These are phyloP conservation scores for Schwanniomyces vanrijiae DNA, from an alignment of 805 yeast species.

Conservation along the genomic window DNA sequence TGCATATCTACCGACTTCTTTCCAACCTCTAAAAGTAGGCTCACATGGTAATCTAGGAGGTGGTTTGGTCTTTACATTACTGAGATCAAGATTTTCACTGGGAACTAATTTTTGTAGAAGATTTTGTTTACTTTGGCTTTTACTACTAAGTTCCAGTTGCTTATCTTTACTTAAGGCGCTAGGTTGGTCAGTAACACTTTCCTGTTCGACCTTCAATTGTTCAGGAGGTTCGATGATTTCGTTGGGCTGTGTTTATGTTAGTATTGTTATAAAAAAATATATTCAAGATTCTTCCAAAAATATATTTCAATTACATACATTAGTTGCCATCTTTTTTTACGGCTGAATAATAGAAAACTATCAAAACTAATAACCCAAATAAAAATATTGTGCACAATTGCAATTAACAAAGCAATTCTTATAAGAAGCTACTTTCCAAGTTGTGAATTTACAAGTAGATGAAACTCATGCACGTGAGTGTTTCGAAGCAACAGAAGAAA, in stretches of 20 bases:
- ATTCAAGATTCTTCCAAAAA: no score
- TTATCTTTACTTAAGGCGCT: conserved; percentile 2
- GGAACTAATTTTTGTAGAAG: conserved; percentile 19
- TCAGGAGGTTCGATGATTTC: conserved; percentile 36
- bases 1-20: conserved; percentile 87
- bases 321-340: conserved; percentile 3
- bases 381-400: not conserved
- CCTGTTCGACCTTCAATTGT: conserved; percentile 19
- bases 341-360: not conserved
- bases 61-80: conserved; percentile 34
- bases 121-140: conserved; percentile 7
- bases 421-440: not conserved
- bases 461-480: not conserved
- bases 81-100: conserved; percentile 38
- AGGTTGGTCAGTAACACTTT: conserved; percentile 8
- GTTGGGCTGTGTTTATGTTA: conserved; percentile 21
- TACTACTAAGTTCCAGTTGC: conserved; percentile 3
- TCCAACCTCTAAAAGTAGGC: conserved; percentile 88
- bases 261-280: not conserved
- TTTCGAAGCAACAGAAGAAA: not conserved
- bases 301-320: conserved; percentile 4
- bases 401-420: not conserved
- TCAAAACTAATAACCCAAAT: not conserved
- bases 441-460: not conserved
- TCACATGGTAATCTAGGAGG: conserved; percentile 53